phyloP scores from a whole-genome alignment of 345 rosid genomes.

The Eutrema heterophyllum region DNA sequence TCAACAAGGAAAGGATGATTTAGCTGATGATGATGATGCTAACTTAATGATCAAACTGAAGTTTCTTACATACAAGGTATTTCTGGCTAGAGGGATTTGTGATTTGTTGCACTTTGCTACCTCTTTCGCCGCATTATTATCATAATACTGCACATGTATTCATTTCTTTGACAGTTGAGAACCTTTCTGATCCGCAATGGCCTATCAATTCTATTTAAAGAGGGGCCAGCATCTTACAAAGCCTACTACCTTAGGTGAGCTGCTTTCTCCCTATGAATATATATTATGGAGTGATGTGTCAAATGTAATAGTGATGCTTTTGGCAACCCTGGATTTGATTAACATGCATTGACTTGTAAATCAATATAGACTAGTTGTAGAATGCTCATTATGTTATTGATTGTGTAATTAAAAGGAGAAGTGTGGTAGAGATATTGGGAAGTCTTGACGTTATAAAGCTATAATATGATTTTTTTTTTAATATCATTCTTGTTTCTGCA shows the following conservation, averaged over 20 bases:
- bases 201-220: constrained; percentile 72
- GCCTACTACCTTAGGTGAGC: constrained; percentile 65
- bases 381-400: not conserved
- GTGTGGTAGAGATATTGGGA: not conserved
- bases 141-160: constrained; percentile 2
- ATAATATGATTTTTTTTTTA: not conserved
- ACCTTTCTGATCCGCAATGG: constrained; percentile 96
- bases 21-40: constrained; percentile 74
- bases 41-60: constrained; percentile 90
- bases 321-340: too few relatives aligned
- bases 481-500: not conserved
- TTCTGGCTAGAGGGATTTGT: not conserved
- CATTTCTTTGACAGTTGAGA: constrained; percentile 51
- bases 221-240: constrained; percentile 82
- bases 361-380: not conserved
- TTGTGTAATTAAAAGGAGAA: not conserved
- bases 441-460: not conserved
- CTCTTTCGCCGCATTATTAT: not conserved
- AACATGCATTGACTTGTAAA: not conserved
- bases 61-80: constrained; percentile 90
- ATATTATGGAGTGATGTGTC: not conserved
- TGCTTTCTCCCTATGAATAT: not conserved
- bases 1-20: constrained; percentile 34
- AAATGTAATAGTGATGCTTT: not conserved
- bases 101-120: not conserved